Conservation (phyloP, 352 stramenopile genomes). For the Phytophthora pisi region DNA sequence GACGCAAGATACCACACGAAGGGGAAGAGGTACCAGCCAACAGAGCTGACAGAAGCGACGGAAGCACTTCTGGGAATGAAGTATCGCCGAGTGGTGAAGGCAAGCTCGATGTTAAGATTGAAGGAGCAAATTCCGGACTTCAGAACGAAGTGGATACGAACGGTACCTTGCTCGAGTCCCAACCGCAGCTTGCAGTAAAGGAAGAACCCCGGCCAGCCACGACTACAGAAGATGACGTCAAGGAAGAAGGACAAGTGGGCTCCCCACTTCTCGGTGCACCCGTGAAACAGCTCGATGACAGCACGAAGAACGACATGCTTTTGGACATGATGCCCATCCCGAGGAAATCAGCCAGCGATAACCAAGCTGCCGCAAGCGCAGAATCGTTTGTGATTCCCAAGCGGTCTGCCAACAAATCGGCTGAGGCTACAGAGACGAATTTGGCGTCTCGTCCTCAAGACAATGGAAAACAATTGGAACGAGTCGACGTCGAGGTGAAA, state of each 20-base stretch:
- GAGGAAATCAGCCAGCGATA: constrained; percentile 15
- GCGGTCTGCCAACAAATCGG: constrained; percentile 1
- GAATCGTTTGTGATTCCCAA: constrained; percentile 34
- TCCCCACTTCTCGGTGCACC: background rate
- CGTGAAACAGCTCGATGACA: constrained; percentile 18
- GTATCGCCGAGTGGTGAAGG: background rate
- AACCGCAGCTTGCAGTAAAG: background rate
- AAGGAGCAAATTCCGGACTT: background rate
- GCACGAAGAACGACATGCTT: constrained; percentile 2
- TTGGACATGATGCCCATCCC: constrained; percentile 31
- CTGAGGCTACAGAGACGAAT: background rate
- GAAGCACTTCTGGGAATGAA: background rate
- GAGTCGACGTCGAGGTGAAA: background rate
- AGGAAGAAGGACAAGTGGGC: constrained; percentile 23
- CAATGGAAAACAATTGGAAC: background rate
- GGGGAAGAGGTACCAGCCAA: background rate
- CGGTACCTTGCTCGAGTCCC: background rate
- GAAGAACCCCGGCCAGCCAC: background rate
- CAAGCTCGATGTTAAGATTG: background rate
- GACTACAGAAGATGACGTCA: background rate
- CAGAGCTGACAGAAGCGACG: background rate
- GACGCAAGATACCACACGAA: background rate
- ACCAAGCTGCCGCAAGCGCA: background rate
- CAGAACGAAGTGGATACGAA: background rate
- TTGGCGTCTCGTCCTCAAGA: background rate